Evolutionary conservation across 768 basidiomycete species (phyloP).

Genomic region (Tephrocybe sp.): DNA sequence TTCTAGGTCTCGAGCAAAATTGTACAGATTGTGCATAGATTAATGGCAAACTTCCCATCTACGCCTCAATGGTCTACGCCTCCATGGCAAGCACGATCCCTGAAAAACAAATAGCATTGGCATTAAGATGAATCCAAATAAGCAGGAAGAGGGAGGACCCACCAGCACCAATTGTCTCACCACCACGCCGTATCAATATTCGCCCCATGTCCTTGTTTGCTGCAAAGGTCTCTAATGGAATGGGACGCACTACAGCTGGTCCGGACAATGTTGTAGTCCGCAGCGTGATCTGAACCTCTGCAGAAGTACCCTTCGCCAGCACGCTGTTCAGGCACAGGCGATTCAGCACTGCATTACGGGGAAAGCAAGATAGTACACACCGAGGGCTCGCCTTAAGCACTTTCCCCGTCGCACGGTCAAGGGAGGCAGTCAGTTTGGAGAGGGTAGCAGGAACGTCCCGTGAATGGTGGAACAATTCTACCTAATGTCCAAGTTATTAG

Average conservation of each 20-base stretch:
- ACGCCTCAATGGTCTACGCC: background rate
- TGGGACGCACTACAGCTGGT: constrained; percentile 46
- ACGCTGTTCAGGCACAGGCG: constrained; percentile 51
- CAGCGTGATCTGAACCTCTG: constrained; percentile 81
- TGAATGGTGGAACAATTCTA: constrained; percentile 95
- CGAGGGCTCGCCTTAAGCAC: constrained; percentile 80
- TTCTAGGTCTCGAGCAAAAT: too few species aligned
- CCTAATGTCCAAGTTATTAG: constrained; percentile 35
- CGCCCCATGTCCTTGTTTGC: constrained; percentile 96
- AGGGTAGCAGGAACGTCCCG: constrained; percentile 89
- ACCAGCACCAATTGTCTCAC: constrained; percentile 96
- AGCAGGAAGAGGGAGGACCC: constrained; percentile 13
- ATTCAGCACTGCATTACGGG: background rate
- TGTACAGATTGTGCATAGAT: too few species aligned
- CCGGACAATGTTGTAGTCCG: constrained; percentile 56
- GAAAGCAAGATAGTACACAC: constrained; percentile 40
- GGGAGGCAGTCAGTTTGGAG: constrained; percentile 70
- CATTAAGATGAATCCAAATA: background rate
- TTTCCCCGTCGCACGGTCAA: constrained; percentile 78
- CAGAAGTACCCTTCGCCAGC: constrained; percentile 80
- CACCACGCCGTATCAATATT: constrained; percentile 80
- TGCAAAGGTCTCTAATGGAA: constrained; percentile 86
- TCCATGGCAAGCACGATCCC: constrained; percentile 11
- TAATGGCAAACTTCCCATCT: too few species aligned
- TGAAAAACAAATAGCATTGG: background rate